Evolutionary conservation across 2,329 filamentous ascomycete genomes (phyloP), one percentile per base, ranked within the genome.

Genomic region (Magnaporthales sp.): DNA sequence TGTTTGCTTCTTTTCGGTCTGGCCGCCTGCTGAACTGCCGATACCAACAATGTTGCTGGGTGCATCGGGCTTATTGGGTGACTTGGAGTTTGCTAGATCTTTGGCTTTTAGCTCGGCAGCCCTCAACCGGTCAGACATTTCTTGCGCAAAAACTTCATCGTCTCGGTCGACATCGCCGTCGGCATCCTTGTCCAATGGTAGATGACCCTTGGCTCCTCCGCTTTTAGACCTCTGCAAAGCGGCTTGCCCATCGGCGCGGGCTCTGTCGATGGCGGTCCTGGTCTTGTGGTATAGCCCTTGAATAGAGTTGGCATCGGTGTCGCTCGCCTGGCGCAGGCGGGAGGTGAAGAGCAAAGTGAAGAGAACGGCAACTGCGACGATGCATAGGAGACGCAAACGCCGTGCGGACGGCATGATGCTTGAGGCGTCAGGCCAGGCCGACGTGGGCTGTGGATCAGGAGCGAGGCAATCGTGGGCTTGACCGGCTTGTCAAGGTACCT

Each of bases 21-120:
- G 83, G 3, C 83, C 83, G 7, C 79, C 80, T 2, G 83, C 84
- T 29, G 84, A 84, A 76, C 80, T 87, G 61, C 85, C 85, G 62
- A 86, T 80, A 27, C 85, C 87, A 11, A 89, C 79, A 15, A 89
- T 77, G 64, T 84, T 78, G 71, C 82, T 81, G 2, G 86, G 86
- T 10, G 79, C 72, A 71, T 89, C 86, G 0, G 87, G 87, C 70
- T 82, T 85, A 68, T 86, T 79, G 24, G 85, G 81, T 1, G 84
- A 81, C 76, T 91, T 91, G 69, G 86, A 82, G 72, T 91, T 89
- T 60, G 88, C 89, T 62, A 83, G 82, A 68, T 88, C 86, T 78
- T 90, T 91, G 31, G 86, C 89, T 68, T 86, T 83, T 56, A 88
- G 82, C 74, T 89, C 89, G 11, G 91, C 89, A 63, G 88, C 86